phyloP scores from a whole-genome alignment of 2,329 filamentous ascomycete genomes.

The Clonostachys solani region DNA sequence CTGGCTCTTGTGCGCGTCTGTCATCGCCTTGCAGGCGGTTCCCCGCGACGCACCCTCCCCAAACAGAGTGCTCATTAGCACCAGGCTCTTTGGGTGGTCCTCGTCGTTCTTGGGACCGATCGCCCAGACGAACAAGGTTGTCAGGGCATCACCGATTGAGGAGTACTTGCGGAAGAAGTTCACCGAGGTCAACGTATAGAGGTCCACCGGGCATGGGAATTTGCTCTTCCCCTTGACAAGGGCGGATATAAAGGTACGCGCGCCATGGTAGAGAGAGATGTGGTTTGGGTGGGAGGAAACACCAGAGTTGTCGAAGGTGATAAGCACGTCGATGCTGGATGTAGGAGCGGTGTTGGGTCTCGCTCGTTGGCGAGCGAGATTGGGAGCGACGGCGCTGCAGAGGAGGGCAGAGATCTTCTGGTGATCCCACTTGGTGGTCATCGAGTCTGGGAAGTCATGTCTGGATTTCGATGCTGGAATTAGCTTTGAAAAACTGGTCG shows the following conservation, averaged over 20 bases:
- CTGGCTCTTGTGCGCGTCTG: slow-evolving; percentile 83
- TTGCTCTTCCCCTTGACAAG: slow-evolving; percentile 62
- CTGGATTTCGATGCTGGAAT: slow-evolving; percentile 3
- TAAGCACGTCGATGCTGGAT: slow-evolving; percentile 69
- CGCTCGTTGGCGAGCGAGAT: slow-evolving; percentile 33
- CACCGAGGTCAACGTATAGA: slow-evolving; percentile 81
- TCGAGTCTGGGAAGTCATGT: slow-evolving; percentile 80
- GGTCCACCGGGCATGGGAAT: slow-evolving; percentile 68
- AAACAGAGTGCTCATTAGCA: slow-evolving; percentile 70
- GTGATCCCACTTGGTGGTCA: slow-evolving; percentile 74
- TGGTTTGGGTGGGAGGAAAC: slow-evolving; percentile 93
- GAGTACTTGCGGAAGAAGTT: slow-evolving; percentile 76
- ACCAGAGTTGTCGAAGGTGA: slow-evolving; percentile 85
- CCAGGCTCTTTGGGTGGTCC: slow-evolving; percentile 49
- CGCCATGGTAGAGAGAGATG: slow-evolving; percentile 81
- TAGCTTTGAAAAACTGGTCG: background rate
- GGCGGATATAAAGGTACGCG: slow-evolving; percentile 63
- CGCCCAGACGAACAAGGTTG: slow-evolving; percentile 59
- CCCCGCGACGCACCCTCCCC: slow-evolving; percentile 36
- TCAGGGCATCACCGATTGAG: slow-evolving; percentile 69
- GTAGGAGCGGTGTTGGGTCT: slow-evolving; percentile 16
- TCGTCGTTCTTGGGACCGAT: slow-evolving; percentile 29
- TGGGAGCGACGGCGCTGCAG: slow-evolving; percentile 68
- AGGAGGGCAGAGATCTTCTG: slow-evolving; percentile 67
- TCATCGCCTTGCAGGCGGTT: slow-evolving; percentile 81